A percentile compares a stretch with the other conserved stretches of the same genome.
Evolutionary conservation across 345 rosid genomes (phyloP).

Genomic region (Citrus unshiu): DNA sequence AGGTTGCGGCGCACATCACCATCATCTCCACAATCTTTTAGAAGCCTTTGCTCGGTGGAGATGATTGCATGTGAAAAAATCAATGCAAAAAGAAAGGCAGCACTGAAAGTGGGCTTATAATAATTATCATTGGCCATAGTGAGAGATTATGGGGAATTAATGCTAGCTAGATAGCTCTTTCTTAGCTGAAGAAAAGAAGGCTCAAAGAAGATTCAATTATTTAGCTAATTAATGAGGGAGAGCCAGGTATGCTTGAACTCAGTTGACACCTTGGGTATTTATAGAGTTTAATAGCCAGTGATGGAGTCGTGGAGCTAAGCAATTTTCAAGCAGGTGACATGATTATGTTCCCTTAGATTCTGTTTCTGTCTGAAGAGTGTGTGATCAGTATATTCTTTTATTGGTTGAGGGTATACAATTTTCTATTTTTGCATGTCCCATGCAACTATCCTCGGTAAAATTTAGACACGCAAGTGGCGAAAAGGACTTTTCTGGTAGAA

Average conservation of each 20-base stretch:
- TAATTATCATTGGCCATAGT: constrained; percentile 16
- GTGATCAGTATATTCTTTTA: neutral
- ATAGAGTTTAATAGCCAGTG: constrained; percentile 17
- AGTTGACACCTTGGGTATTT: constrained; percentile 18
- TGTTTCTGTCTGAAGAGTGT: neutral
- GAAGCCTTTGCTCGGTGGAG: constrained; percentile 20
- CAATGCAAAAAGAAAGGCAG: constrained; percentile 14
- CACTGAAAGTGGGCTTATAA: neutral
- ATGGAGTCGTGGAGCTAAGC: neutral
- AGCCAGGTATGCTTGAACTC: constrained; percentile 11
- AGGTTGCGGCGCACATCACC: constrained; percentile 13
- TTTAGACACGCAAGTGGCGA: constrained; percentile 13
- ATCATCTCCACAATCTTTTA: constrained; percentile 1
- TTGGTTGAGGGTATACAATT: neutral
- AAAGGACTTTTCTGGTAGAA: constrained; percentile 31
- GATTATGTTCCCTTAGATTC: constrained; percentile 29
- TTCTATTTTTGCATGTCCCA: constrained; percentile 42
- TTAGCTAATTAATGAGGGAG: neutral
- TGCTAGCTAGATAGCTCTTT: neutral
- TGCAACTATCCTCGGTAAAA: constrained; percentile 24
- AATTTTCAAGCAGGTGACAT: constrained; percentile 12
- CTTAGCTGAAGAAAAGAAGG: neutral
- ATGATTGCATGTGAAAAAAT: constrained; percentile 18
- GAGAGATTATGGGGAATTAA: neutral
- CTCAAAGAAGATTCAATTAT: neutral